Evolutionary conservation across 164 flowering plant genomes (phyloP).

Genomic region (Vitis rotundifolia): DNA sequence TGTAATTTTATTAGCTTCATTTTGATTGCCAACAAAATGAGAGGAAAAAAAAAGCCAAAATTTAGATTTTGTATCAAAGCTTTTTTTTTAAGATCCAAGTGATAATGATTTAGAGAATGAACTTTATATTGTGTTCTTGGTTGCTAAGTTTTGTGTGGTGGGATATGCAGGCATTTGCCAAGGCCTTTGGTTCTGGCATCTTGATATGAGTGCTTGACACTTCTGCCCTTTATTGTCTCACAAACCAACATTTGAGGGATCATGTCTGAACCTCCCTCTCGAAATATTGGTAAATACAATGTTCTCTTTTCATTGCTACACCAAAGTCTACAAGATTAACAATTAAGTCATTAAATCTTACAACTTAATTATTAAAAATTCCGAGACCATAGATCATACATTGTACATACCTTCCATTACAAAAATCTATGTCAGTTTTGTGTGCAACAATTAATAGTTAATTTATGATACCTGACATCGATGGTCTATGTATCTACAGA

Average conservation of each 20-base stretch:
- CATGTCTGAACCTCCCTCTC: constrained; percentile 29
- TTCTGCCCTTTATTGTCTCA: constrained; percentile 11
- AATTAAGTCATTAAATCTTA: too few relatives aligned
- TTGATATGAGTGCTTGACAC: constrained; percentile 26
- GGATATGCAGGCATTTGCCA: constrained; percentile 17
- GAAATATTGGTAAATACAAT: constrained; percentile 18
- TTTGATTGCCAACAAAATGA: neutral
- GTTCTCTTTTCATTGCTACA: too few relatives aligned
- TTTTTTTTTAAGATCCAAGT: too few relatives aligned
- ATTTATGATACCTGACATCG: neutral
- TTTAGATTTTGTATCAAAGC: too few relatives aligned
- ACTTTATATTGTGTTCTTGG: neutral
- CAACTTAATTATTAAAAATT: too few relatives aligned
- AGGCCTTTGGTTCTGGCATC: constrained; percentile 2
- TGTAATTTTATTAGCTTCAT: neutral
- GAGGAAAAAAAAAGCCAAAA: too few relatives aligned
- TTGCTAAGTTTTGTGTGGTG: neutral
- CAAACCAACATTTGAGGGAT: neutral
- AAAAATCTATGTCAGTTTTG: neutral
- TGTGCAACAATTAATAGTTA: too few relatives aligned
- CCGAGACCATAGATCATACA: too few relatives aligned
- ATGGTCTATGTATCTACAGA: constrained; percentile 10
- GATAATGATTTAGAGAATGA: too few relatives aligned
- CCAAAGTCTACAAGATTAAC: too few relatives aligned
- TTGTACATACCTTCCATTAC: too few relatives aligned